Base-by-base conservation (phyloP, 257 asterid species). In the Fraxinus cuspidata region DNA sequence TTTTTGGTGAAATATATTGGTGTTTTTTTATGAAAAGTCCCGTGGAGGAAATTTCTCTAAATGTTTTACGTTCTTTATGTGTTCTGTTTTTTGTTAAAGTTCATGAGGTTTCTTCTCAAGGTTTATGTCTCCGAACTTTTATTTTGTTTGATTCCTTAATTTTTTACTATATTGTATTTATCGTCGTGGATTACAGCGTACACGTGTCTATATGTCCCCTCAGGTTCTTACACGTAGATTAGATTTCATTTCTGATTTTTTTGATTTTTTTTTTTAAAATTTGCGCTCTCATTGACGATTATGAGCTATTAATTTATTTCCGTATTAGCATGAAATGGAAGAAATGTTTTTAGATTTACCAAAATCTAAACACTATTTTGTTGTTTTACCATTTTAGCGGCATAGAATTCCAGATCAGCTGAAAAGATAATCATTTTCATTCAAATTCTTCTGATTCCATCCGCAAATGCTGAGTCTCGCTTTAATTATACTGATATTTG, bases 341-440 rank as follows among this genome's bases (percentile, higher is more conserved):
- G 13, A 40, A 10, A 40, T 11, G 49, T 11, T 40, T 40, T 16
- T 16, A 40, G 49, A 40, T 25, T 38, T 72, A n/a, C 56, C 32
- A 27, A 19, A 28, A 42, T 37, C 58, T 38, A 27, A 31, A 29
- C 34, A 2, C 18, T 35, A 4, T 60, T 42, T 42, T 28, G 31
- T 9, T 18, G 7, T 34, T 56, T 34, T 8, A 5, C 21, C 23
- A 15, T 19, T 49, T 16, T 81, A 28, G 7, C 51, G 9, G 56
- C 15, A n/a, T 37, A 77, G 58, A 34, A 66, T 76, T 70, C 42
- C 23, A 29, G 79, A 29, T 42, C 38, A 38, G 19, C 60, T 25
- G 44, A 64, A 56, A 7, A 67, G 27, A 38, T 63, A 5, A 9
- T 18, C 11, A 19, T 27, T 29, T 64, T 56, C 65, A 56, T 56